Percentiles rank a stretch among this genome's conserved stretches.
These are phyloP conservation scores for Chlamydomonas sp. DNA, from an alignment of 139 green algal genomes.

Conservation along the genomic window DNA sequence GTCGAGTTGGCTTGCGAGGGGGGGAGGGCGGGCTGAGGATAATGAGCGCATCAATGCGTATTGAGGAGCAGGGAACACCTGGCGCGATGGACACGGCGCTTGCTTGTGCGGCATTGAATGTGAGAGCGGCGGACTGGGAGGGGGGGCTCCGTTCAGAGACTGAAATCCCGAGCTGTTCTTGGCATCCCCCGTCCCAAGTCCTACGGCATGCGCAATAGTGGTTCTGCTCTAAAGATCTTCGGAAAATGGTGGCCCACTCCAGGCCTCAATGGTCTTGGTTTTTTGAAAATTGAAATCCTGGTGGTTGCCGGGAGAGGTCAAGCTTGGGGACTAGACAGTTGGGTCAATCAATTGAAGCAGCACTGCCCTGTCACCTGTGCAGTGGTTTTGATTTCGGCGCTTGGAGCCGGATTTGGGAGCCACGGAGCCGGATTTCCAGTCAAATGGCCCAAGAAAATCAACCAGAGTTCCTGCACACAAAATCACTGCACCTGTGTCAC, in stretches of 20 bases:
- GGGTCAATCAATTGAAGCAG: neutral
- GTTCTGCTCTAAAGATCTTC: too few species aligned
- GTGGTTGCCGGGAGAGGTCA: too few species aligned
- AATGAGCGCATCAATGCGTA: neutral
- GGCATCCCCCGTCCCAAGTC: neutral
- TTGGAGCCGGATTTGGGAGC: neutral
- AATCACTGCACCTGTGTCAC: conserved; percentile 57
- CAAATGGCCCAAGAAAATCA: neutral
- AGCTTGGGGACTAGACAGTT: neutral
- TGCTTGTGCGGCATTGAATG: neutral
- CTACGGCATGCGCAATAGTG: neutral
- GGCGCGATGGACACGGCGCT: neutral
- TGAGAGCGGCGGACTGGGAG: too few species aligned
- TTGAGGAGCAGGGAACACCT: neutral
- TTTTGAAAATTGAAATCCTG: too few species aligned
- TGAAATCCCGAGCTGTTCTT: neutral
- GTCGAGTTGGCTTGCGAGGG: too few species aligned
- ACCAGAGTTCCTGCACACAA: neutral
- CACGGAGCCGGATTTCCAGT: neutral
- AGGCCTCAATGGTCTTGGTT: too few species aligned
- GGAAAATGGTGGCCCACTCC: too few species aligned
- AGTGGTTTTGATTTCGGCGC: neutral
- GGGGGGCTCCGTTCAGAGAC: too few species aligned
- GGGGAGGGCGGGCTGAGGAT: too few species aligned
- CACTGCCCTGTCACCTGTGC: neutral